Conservation (phyloP, 2,329 filamentous ascomycete genomes). For the Microdochium nivale region DNA sequence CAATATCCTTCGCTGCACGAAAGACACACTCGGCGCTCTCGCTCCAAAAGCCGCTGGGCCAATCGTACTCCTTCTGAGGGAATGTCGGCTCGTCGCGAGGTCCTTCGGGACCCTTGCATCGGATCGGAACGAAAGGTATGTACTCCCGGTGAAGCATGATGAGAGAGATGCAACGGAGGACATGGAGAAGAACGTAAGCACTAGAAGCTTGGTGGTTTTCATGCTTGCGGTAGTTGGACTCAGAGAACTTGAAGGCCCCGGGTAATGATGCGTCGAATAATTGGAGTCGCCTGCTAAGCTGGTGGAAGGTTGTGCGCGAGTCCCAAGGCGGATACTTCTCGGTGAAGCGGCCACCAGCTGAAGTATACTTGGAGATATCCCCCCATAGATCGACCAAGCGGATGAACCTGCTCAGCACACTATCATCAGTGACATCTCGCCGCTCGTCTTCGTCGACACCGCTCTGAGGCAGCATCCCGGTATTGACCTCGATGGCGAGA, state of each 20-base stretch:
- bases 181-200: slow-evolving; percentile 58
- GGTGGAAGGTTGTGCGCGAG: slow-evolving; percentile 41
- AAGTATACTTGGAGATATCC: slow-evolving; percentile 48
- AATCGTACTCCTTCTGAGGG: slow-evolving; percentile 31
- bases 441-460: slow-evolving; percentile 10
- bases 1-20: slow-evolving; percentile 51
- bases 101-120: slow-evolving; percentile 36
- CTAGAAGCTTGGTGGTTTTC: slow-evolving; percentile 55
- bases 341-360: slow-evolving; percentile 39
- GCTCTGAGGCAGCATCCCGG: slow-evolving; percentile 33
- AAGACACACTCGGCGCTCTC: slow-evolving; percentile 55
- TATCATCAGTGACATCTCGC: slow-evolving; percentile 27
- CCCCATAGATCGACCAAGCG: slow-evolving; percentile 51
- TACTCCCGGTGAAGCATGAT: slow-evolving; percentile 64
- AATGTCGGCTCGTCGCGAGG: slow-evolving; percentile 53
- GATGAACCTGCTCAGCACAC: slow-evolving; percentile 43
- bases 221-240: slow-evolving; percentile 56
- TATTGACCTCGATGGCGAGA: slow-evolving; percentile 47
- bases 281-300: slow-evolving; percentile 40
- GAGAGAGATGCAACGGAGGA: slow-evolving; percentile 54
- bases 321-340: slow-evolving; percentile 53
- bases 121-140: slow-evolving; percentile 55
- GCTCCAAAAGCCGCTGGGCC: slow-evolving; percentile 52
- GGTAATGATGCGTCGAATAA: slow-evolving; percentile 46
- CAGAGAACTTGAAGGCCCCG: slow-evolving; percentile 45